phyloP scores from a whole-genome alignment of 2,329 filamentous ascomycete genomes.

The Boeremia exigua region DNA sequence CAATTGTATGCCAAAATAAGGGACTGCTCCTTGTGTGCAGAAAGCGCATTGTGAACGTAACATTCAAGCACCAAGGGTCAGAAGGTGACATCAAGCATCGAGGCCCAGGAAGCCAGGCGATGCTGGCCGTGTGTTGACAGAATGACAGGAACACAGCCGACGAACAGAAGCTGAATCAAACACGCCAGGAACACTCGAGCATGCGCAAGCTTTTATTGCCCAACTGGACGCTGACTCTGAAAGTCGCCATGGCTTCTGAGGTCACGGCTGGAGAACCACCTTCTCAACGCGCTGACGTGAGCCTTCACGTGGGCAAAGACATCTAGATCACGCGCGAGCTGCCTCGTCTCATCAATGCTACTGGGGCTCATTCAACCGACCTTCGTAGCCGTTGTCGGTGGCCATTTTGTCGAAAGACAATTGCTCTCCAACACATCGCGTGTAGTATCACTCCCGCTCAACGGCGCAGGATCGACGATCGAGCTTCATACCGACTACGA shows the following conservation, averaged over 20 bases:
- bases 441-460: neutral
- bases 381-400: conserved; percentile 4
- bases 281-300: neutral
- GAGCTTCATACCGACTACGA: conserved; percentile 24
- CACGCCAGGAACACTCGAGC: too few species aligned
- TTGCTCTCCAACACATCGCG: neutral
- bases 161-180: too few species aligned
- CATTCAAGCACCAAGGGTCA: too few species aligned
- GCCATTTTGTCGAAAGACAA: neutral
- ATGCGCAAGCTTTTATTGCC: neutral
- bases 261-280: neutral
- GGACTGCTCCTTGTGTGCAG: too few species aligned
- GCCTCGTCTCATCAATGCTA: neutral
- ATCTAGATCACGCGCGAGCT: neutral
- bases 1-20: too few species aligned
- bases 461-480: neutral
- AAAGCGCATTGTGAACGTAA: too few species aligned
- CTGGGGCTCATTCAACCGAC: neutral
- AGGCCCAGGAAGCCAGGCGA: too few species aligned
- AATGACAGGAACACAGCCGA: too few species aligned
- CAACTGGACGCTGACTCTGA: neutral
- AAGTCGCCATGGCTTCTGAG: neutral
- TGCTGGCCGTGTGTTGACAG: too few species aligned
- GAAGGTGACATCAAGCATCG: too few species aligned
- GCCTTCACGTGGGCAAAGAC: neutral